A percentile compares a stretch with the other conserved stretches of the same genome.
These are phyloP conservation scores for Myriangium duriaei DNA, from an alignment of 2,329 filamentous ascomycete species.

Conservation along the genomic window DNA sequence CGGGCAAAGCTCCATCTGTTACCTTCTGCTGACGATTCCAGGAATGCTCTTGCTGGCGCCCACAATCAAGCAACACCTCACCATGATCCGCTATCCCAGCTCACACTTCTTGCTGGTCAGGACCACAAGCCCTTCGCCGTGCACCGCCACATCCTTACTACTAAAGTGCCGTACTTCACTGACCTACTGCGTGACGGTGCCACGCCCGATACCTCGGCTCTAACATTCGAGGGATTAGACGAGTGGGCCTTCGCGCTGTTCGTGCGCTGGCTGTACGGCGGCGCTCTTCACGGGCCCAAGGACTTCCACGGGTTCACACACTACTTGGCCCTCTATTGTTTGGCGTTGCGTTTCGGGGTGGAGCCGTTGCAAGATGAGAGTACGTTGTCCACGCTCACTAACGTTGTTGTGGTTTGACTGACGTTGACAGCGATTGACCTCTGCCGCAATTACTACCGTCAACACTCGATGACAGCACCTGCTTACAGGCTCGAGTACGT, in stretches of 20 bases:
- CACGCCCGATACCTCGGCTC: constrained; percentile 11
- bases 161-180: constrained; percentile 19
- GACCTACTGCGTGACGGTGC: constrained; percentile 13
- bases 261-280: constrained; percentile 20
- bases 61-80: constrained; percentile 10
- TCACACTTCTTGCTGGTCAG: constrained; percentile 17
- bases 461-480: constrained; percentile 22
- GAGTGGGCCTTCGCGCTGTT: constrained; percentile 22
- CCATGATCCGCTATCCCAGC: constrained; percentile 7
- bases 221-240: constrained; percentile 19
- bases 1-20: no score
- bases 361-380: constrained; percentile 21
- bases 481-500: constrained; percentile 26
- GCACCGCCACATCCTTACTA: constrained; percentile 16
- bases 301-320: constrained; percentile 24
- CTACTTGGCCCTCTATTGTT: constrained; percentile 23
- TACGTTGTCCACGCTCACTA: constrained; percentile 7
- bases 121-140: constrained; percentile 18
- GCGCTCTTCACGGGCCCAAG: constrained; percentile 19
- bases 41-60: not conserved
- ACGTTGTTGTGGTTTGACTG: constrained; percentile 5
- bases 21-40: no score
- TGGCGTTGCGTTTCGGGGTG: constrained; percentile 18
- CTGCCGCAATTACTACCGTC: constrained; percentile 21
- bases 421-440: constrained; percentile 20